Evolutionary conservation across 148 eudicot genomes (phyloP).

Genomic region (Camellia granthamiana): DNA sequence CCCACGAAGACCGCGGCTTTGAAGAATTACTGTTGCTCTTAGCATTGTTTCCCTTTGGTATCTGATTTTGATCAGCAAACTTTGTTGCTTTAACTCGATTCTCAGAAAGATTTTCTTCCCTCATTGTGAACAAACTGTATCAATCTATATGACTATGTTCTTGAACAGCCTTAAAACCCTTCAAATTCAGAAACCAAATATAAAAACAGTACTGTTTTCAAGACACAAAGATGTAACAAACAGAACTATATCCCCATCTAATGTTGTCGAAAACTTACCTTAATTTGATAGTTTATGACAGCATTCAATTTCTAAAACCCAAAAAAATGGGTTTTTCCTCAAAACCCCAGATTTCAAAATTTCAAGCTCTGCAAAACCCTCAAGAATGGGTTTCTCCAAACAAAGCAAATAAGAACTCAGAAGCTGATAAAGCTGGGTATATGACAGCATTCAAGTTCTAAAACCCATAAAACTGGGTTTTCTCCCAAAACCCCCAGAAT

Average conservation of each 20-base stretch:
- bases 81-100: conserved; percentile 37
- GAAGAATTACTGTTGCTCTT: conserved; percentile 32
- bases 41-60: conserved; percentile 35
- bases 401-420: not conserved
- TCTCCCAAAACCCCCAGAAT: not conserved
- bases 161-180: not conserved
- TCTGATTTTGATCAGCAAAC: conserved; percentile 61
- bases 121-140: conserved; percentile 27
- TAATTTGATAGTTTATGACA: not conserved
- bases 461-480: conserved; percentile 11
- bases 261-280: not conserved
- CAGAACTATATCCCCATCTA: not conserved
- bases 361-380: not conserved
- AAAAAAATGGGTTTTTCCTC: not conserved
- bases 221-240: not conserved
- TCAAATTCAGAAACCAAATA: not conserved
- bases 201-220: not conserved
- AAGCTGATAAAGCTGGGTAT: not conserved
- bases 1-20: conserved; percentile 58
- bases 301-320: conserved; percentile 5
- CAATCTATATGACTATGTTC: no score
- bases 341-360: conserved; percentile 2
- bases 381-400: not conserved
- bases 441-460: not conserved
- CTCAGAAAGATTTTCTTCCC: conserved; percentile 40